Evolutionary conservation across 2,329 filamentous ascomycete species (phyloP).

Genomic region (Colletotrichum lupini): DNA sequence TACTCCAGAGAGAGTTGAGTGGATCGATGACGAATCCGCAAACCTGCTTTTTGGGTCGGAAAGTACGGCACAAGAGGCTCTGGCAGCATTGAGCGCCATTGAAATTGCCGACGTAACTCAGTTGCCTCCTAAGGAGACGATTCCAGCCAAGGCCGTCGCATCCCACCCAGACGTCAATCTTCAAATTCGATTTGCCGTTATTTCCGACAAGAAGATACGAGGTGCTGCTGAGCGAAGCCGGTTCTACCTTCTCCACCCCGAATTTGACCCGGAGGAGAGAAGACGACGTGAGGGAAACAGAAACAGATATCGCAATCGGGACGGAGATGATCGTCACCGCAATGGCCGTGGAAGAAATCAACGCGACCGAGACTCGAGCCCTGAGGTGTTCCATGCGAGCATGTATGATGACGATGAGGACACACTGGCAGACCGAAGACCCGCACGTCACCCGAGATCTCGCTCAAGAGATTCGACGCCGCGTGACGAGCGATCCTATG

Average conservation of each 20-base stretch:
- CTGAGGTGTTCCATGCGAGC: conserved; percentile 74
- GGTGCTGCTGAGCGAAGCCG: conserved; percentile 85
- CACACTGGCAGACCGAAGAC: conserved; percentile 43
- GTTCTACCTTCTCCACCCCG: conserved; percentile 92
- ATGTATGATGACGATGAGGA: conserved; percentile 82
- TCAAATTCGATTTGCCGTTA: conserved; percentile 78
- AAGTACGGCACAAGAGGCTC: conserved; percentile 62
- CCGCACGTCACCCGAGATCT: conserved; percentile 47
- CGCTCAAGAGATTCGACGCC: conserved; percentile 38
- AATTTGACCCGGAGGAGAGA: conserved; percentile 84
- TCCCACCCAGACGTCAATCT: conserved; percentile 76
- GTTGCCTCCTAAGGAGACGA: conserved; percentile 69
- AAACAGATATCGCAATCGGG: conserved; percentile 73
- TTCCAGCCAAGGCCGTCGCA: conserved; percentile 76
- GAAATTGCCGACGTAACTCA: conserved; percentile 64
- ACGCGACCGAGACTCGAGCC: conserved; percentile 55
- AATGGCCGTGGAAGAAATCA: conserved; percentile 53
- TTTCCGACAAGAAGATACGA: conserved; percentile 81
- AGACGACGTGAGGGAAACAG: conserved; percentile 67
- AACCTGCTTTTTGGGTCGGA: conserved; percentile 82
- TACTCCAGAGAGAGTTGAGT: conserved; percentile 77
- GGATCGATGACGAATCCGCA: conserved; percentile 93
- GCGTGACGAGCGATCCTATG: conserved; percentile 41
- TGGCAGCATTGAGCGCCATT: conserved; percentile 63
- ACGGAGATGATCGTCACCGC: conserved; percentile 48